These are phyloP conservation scores for Cichorium intybus DNA, from an alignment of 140 eudicot species.

Conservation along the genomic window DNA sequence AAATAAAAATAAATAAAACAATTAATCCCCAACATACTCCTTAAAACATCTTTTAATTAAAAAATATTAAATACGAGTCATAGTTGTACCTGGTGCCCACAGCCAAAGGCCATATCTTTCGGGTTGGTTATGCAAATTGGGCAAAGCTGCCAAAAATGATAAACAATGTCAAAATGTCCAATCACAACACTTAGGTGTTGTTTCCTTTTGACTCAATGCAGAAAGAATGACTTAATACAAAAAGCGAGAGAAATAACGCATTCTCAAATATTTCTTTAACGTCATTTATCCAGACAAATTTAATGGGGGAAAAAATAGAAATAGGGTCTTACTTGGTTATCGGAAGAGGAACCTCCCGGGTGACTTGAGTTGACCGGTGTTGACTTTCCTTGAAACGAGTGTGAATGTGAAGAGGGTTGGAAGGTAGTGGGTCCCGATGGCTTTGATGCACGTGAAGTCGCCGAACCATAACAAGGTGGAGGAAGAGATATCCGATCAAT, in stretches of 20 bases:
- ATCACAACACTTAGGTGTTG: too few relatives aligned
- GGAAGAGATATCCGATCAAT: conserved; percentile 71
- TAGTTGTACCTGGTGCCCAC: conserved; percentile 80
- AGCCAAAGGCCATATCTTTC: conserved; percentile 86
- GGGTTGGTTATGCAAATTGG: conserved; percentile 63
- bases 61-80: not conserved
- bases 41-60: not conserved
- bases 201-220: too few relatives aligned
- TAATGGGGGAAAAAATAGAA: not conserved
- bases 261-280: too few relatives aligned
- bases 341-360: conserved; percentile 42
- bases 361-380: conserved; percentile 22
- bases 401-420: conserved; percentile 55
- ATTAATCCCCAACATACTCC: not conserved
- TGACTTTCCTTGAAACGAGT: conserved; percentile 27
- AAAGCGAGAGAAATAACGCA: too few relatives aligned
- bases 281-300: too few relatives aligned
- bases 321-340: conserved; percentile 47
- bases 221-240: too few relatives aligned
- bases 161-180: not conserved
- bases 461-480: conserved; percentile 59
- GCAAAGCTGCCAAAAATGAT: conserved; percentile 52
- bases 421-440: conserved; percentile 42
- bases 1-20: not conserved
- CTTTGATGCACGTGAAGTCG: conserved; percentile 44